Evolutionary conservation across 768 basidiomycete species (phyloP).

Genomic region (Leucosporidium scottii): DNA sequence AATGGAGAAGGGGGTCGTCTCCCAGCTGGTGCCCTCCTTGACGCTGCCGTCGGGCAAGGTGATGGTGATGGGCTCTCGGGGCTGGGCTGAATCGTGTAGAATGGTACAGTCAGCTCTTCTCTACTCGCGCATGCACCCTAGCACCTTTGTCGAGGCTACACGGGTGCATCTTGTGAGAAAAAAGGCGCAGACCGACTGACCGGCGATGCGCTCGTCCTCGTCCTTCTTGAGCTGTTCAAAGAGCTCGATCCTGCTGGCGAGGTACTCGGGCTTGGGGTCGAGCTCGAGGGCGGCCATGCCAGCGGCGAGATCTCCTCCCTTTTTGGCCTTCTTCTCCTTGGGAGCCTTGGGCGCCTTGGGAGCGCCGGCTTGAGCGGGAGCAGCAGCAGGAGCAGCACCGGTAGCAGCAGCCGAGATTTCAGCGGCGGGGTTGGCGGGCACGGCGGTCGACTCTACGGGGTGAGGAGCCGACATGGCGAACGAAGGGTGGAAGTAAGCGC

Average conservation of each 20-base stretch:
- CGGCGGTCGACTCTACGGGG: too few species aligned
- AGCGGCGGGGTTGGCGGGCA: not conserved
- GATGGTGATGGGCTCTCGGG: constrained; percentile 71
- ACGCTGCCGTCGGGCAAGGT: constrained; percentile 80
- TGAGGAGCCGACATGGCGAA: too few species aligned
- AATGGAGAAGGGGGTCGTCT: constrained; percentile 85
- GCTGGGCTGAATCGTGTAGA: constrained; percentile 44
- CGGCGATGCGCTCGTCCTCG: constrained; percentile 69
- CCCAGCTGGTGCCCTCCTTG: constrained; percentile 81
- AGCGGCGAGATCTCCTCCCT: constrained; percentile 27
- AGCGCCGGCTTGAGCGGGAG: constrained; percentile 45
- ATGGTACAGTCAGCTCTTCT: not conserved
- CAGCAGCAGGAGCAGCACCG: too few species aligned
- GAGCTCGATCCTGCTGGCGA: constrained; percentile 81
- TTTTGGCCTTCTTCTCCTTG: constrained; percentile 38
- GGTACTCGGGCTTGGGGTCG: constrained; percentile 68
- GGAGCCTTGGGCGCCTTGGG: constrained; percentile 38
- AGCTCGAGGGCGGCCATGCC: constrained; percentile 34
- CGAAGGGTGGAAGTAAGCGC: too few species aligned
- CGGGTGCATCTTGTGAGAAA: not conserved
- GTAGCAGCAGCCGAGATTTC: too few species aligned
- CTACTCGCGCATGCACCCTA: not conserved
- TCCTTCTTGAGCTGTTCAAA: constrained; percentile 81
- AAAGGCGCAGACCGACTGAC: constrained; percentile 46
- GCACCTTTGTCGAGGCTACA: not conserved